Conservation (phyloP, 2,329 filamentous ascomycete species). For the Raffaelea ambrosiae region DNA sequence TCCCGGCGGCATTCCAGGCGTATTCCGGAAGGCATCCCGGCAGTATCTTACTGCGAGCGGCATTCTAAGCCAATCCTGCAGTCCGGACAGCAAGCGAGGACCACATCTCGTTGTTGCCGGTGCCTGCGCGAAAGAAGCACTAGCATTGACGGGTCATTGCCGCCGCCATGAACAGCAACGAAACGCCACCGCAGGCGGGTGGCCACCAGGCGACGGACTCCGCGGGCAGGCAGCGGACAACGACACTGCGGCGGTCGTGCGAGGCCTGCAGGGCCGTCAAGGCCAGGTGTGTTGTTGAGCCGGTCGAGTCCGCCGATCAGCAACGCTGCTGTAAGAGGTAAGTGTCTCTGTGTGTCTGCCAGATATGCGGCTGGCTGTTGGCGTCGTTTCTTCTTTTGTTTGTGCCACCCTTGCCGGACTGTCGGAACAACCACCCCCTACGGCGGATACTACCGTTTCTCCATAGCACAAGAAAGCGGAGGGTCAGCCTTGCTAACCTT, state of each 20-base stretch:
- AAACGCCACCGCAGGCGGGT: not conserved
- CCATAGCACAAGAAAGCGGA: too few species aligned
- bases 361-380: not conserved
- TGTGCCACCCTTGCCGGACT: too few species aligned
- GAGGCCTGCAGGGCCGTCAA: constrained; percentile 15
- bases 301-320: not conserved
- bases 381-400: not conserved
- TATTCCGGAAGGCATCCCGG: too few species aligned
- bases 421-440: too few species aligned
- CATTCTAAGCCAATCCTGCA: too few species aligned
- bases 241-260: constrained; percentile 15
- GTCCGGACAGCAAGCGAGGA: not conserved
- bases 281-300: constrained; percentile 13
- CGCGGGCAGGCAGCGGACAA: constrained; percentile 8
- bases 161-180: constrained; percentile 1
- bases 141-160: too few species aligned
- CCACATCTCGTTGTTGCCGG: not conserved
- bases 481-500: not conserved
- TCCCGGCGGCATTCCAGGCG: too few species aligned
- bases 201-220: not conserved
- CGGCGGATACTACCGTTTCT: too few species aligned
- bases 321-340: constrained; percentile 13
- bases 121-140: too few species aligned
- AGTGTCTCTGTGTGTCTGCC: not conserved
- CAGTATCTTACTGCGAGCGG: too few species aligned